These are phyloP conservation scores for Sporothrix brasiliensis DNA, from an alignment of 2,329 filamentous ascomycete genomes.

Conservation along the genomic window DNA sequence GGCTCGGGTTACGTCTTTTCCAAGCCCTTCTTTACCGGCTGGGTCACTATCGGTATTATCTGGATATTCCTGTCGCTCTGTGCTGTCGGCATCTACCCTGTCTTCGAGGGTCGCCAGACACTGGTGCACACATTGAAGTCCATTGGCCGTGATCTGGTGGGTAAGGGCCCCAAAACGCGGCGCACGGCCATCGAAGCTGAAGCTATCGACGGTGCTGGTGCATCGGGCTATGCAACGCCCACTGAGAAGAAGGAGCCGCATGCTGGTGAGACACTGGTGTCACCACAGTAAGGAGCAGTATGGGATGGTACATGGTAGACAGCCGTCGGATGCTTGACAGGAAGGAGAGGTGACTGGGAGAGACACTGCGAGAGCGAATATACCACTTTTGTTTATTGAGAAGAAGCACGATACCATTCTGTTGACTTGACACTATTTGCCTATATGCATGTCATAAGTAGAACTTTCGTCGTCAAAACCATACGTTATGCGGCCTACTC, in stretches of 20 bases:
- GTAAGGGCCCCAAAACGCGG: constrained; percentile 41
- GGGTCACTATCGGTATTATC: constrained; percentile 74
- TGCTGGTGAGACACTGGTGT: background rate
- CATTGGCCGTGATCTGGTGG: constrained; percentile 64
- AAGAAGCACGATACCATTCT: background rate
- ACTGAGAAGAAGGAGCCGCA: constrained; percentile 34
- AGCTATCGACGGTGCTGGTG: constrained; percentile 19
- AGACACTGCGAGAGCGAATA: background rate
- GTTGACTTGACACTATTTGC: background rate
- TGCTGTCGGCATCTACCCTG: constrained; percentile 77
- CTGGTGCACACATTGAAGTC: constrained; percentile 62
- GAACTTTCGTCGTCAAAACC: too few relatives aligned
- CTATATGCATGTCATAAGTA: too few relatives aligned
- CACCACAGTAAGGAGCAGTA: background rate
- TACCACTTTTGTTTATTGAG: constrained; percentile 16
- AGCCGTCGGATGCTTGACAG: background rate
- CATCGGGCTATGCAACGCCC: constrained; percentile 35
- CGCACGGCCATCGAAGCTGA: constrained; percentile 36
- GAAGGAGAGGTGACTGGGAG: background rate
- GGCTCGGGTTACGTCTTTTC: constrained; percentile 79
- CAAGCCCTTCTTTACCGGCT: constrained; percentile 80
- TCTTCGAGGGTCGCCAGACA: constrained; percentile 75
- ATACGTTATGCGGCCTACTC: background rate
- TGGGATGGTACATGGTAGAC: background rate
- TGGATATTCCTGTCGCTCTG: constrained; percentile 76